Conservation (phyloP, 768 basidiomycete species). For the Naganishia friedmannii region DNA sequence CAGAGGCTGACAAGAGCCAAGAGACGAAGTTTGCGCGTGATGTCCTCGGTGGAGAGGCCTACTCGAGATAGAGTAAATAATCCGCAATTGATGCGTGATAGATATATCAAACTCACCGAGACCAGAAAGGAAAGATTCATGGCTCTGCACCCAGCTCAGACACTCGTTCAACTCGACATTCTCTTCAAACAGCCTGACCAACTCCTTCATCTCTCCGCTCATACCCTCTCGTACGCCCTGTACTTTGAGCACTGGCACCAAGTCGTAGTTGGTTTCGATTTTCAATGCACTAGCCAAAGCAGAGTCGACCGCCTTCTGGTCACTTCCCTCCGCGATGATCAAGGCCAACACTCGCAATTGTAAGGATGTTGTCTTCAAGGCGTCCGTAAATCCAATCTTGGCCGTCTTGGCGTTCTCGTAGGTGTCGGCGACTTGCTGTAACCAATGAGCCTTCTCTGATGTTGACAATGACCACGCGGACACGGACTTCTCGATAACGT, state of each 20-base stretch:
- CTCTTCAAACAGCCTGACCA: slow-evolving; percentile 43
- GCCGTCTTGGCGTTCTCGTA: slow-evolving; percentile 37
- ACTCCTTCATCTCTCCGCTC: slow-evolving; percentile 35
- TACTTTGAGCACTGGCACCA: slow-evolving; percentile 39
- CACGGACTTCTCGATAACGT: slow-evolving; percentile 34
- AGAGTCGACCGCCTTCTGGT: slow-evolving; percentile 34
- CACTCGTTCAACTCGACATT: slow-evolving; percentile 43
- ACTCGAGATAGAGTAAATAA: not conserved
- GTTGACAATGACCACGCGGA: slow-evolving; percentile 43
- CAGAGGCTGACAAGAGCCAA: slow-evolving; percentile 45
- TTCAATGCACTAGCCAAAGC: slow-evolving; percentile 40
- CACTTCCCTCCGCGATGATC: slow-evolving; percentile 23
- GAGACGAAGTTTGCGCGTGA: slow-evolving; percentile 45
- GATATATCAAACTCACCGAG: slow-evolving; percentile 36
- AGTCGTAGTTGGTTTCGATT: slow-evolving; percentile 38
- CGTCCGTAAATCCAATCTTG: not conserved
- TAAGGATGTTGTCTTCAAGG: slow-evolving; percentile 35
- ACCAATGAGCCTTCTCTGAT: slow-evolving; percentile 42
- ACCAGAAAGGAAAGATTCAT: slow-evolving; percentile 39
- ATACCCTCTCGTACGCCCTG: slow-evolving; percentile 38
- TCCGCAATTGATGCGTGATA: not conserved
- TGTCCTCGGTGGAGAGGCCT: slow-evolving; percentile 33
- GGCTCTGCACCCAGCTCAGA: slow-evolving; percentile 39
- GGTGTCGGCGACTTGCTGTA: slow-evolving; percentile 39
- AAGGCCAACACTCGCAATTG: slow-evolving; percentile 41